A percentile compares a stretch with the other conserved stretches of the same genome.
Evolutionary conservation across 2,329 filamentous ascomycete genomes (phyloP).

Genomic region (Lachnellula cervina): DNA sequence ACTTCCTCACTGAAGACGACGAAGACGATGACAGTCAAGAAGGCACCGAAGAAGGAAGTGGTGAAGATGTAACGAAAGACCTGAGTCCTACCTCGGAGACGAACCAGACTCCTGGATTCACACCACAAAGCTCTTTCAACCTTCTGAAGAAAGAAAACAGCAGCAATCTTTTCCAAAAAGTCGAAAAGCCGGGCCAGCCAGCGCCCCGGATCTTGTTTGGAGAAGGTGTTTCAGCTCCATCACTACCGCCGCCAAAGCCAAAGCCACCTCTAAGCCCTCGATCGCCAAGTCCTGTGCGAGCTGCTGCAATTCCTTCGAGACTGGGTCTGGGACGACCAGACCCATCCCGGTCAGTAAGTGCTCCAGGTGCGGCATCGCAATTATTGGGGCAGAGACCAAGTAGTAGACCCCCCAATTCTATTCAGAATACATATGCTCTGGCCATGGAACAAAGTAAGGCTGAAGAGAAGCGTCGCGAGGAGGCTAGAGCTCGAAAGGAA

Average conservation of each 20-base stretch:
- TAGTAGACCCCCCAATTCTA: conserved; percentile 39
- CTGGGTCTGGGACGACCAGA: conserved; percentile 46
- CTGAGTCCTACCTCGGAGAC: conserved; percentile 48
- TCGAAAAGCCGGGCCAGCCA: conserved; percentile 43
- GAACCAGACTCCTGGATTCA: conserved; percentile 46
- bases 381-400: conserved; percentile 45
- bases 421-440: conserved; percentile 18
- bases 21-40: conserved; percentile 38
- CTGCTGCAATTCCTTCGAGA: conserved; percentile 47
- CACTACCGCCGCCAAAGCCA: conserved; percentile 47
- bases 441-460: conserved; percentile 23
- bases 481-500: conserved; percentile 48
- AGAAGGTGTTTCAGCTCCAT: conserved; percentile 47
- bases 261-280: conserved; percentile 50
- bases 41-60: conserved; percentile 46
- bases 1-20: conserved; percentile 29
- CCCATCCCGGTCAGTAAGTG: conserved; percentile 52
- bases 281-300: conserved; percentile 66
- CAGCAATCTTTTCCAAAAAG: conserved; percentile 37
- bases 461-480: conserved; percentile 25
- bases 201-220: conserved; percentile 46
- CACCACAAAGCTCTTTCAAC: conserved; percentile 56
- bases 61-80: conserved; percentile 61
- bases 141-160: conserved; percentile 37
- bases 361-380: conserved; percentile 54